Percentiles rank a stretch among this genome's conserved stretches.
Conservation (phyloP, 768 basidiomycete species). For the Sarcodon sp. region DNA sequence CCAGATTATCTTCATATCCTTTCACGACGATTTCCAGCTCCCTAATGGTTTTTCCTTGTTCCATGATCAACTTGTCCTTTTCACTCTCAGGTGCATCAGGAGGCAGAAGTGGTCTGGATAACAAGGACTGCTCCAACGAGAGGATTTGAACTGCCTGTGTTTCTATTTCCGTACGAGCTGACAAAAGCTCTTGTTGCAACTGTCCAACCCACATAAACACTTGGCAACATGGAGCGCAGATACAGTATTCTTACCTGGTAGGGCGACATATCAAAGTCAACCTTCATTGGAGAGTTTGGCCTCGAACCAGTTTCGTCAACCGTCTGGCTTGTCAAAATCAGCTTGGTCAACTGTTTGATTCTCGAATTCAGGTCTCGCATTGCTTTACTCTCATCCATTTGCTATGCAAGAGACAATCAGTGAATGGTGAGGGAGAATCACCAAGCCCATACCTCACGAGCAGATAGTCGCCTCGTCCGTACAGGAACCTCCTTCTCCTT, state of each 20-base stretch:
- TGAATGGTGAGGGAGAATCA: not conserved
- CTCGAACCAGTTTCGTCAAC: conserved; percentile 65
- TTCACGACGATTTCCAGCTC: conserved; percentile 65
- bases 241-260: conserved; percentile 46
- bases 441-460: conserved; percentile 24
- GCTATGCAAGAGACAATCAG: conserved; percentile 24
- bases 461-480: conserved; percentile 27
- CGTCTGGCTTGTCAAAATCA: conserved; percentile 77
- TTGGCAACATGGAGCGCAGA: not conserved
- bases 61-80: conserved; percentile 62
- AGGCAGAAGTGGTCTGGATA: conserved; percentile 55
- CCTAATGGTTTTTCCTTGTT: conserved; percentile 62
- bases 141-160: conserved; percentile 76
- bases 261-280: conserved; percentile 84
- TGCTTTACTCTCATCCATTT: conserved; percentile 76
- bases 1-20: conserved; percentile 64
- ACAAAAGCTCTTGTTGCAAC: conserved; percentile 83
- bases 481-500: conserved; percentile 50
- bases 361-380: conserved; percentile 73
- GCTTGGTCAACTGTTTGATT: conserved; percentile 72
- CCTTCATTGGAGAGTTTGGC: conserved; percentile 73
- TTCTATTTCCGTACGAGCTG: conserved; percentile 64
- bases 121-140: conserved; percentile 67
- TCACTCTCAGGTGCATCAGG: conserved; percentile 54
- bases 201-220: conserved; percentile 13